Percentiles rank a stretch among this genome's conserved stretches.
Conservation (phyloP, 2,329 filamentous ascomycete species). For the Talaromyces atroroseus region DNA sequence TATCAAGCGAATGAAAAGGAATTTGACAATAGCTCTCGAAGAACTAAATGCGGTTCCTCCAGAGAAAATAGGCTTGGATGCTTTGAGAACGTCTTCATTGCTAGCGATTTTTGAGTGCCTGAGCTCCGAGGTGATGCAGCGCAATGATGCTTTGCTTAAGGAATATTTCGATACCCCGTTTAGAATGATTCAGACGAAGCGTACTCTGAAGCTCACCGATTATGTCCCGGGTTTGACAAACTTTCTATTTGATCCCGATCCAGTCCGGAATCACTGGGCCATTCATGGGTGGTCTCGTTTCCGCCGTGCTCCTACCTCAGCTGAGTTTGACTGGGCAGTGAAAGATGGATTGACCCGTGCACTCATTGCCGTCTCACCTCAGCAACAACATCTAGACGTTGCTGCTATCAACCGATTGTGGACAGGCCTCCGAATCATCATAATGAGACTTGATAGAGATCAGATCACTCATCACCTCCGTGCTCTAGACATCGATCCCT, state of each 20-base stretch:
- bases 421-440: conserved; percentile 67
- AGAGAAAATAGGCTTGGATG: conserved; percentile 45
- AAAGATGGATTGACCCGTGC: conserved; percentile 65
- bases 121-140: conserved; percentile 74
- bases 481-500: conserved; percentile 67
- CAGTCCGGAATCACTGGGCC: conserved; percentile 62
- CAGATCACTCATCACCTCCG: conserved; percentile 73
- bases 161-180: conserved; percentile 77
- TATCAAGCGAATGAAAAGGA: conserved; percentile 56
- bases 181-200: conserved; percentile 69
- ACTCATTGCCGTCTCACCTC: conserved; percentile 57
- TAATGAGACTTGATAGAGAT: conserved; percentile 66
- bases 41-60: conserved; percentile 49
- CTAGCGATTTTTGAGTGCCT: conserved; percentile 83
- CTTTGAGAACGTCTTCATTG: conserved; percentile 57
- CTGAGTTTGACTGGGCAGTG: conserved; percentile 84
- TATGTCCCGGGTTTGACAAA: conserved; percentile 76
- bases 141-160: conserved; percentile 48
- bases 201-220: conserved; percentile 67
- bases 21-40: conserved; percentile 52
- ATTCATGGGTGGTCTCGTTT: conserved; percentile 62
- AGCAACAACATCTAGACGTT: conserved; percentile 40
- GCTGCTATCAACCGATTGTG: conserved; percentile 67
- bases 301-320: conserved; percentile 57
- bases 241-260: conserved; percentile 74